Percentiles rank a stretch among this genome's conserved stretches.
Conservation (phyloP, 2,329 filamentous ascomycete species). For the Diaporthe citri region DNA sequence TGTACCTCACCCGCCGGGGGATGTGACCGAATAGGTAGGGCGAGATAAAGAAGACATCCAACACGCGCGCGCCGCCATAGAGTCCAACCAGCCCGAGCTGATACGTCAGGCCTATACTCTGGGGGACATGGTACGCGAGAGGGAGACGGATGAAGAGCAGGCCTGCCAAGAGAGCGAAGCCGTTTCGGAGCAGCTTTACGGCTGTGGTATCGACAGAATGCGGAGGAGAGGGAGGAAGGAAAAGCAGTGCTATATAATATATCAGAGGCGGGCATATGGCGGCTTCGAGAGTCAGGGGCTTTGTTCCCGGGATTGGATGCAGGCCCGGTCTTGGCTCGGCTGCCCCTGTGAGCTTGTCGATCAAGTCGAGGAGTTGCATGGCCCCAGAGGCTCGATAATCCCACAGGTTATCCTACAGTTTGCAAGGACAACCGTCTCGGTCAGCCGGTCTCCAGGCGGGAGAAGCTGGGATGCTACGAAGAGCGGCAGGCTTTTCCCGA, state of each 20-base stretch:
- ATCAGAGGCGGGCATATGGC: conserved; percentile 54
- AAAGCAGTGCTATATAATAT: conserved; percentile 56
- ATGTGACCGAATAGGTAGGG: conserved; percentile 55
- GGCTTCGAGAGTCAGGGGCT: conserved; percentile 53
- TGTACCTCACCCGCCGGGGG: conserved; percentile 56
- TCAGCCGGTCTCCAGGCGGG: not conserved
- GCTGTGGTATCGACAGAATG: conserved; percentile 47
- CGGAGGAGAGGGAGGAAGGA: conserved; percentile 55
- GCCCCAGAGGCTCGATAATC: not conserved
- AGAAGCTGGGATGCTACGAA: not conserved
- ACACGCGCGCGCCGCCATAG: conserved; percentile 55
- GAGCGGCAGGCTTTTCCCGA: not conserved
- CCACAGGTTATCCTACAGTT: not conserved
- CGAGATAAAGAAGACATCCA: conserved; percentile 59
- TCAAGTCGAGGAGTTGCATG: conserved; percentile 11
- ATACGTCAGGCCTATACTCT: conserved; percentile 58
- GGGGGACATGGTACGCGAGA: conserved; percentile 56
- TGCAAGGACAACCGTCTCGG: no score
- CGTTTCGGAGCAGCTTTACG: conserved; percentile 50
- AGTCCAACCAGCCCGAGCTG: conserved; percentile 57
- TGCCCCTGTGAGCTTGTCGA: conserved; percentile 46
- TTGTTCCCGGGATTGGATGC: conserved; percentile 55
- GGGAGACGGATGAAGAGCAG: conserved; percentile 57
- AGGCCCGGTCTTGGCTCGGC: conserved; percentile 52
- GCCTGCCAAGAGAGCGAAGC: conserved; percentile 52